These are phyloP conservation scores for Leptographium galeiforme DNA, from an alignment of 2,329 filamentous ascomycete species.

Conservation along the genomic window DNA sequence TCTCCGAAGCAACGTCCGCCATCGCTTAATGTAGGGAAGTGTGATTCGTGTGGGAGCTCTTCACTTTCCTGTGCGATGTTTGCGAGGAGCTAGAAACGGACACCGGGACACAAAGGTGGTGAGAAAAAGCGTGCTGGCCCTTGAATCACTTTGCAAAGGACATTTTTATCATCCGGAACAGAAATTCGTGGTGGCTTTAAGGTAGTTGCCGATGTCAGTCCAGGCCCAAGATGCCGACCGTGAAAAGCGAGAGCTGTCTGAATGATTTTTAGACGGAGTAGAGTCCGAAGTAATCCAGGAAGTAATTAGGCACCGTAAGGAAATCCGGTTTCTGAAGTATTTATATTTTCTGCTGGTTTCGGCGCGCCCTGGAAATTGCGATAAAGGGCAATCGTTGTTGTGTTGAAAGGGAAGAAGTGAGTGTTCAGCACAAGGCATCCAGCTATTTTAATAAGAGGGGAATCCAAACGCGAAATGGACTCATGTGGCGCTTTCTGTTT, in stretches of 20 bases:
- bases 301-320: not conserved
- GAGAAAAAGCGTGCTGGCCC: not conserved
- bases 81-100: not conserved
- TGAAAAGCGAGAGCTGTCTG: not conserved
- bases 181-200: not conserved
- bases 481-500: conserved; percentile 5
- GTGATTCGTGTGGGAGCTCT: not conserved
- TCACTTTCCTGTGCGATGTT: not conserved
- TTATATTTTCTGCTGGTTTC: not conserved
- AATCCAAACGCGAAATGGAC: not conserved
- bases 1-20: conserved; percentile 11
- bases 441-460: not conserved
- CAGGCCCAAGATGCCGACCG: not conserved
- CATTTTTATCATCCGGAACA: not conserved
- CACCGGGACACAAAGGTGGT: not conserved
- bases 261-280: not conserved
- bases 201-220: not conserved
- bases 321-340: not conserved
- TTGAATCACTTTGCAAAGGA: not conserved
- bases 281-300: not conserved
- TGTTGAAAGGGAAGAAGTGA: not conserved
- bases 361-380: not conserved
- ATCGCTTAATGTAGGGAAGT: conserved; percentile 1
- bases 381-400: not conserved
- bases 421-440: not conserved